These are phyloP conservation scores for Claviceps fusiformis DNA, from an alignment of 2,329 filamentous ascomycete species.

Conservation along the genomic window DNA sequence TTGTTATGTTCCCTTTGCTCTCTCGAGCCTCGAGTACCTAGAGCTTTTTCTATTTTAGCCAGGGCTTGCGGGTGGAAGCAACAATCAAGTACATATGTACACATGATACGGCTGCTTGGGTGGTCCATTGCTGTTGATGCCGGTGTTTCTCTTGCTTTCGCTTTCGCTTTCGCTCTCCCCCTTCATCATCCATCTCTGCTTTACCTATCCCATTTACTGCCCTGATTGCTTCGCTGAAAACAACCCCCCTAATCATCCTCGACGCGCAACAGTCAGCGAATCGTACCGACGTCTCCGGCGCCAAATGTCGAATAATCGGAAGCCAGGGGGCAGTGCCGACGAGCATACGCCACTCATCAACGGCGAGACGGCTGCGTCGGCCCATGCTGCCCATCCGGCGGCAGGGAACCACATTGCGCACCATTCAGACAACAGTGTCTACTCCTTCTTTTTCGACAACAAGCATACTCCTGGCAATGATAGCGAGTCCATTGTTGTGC, in stretches of 20 bases:
- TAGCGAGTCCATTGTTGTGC: slow-evolving; percentile 31
- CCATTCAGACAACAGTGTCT: slow-evolving; percentile 12
- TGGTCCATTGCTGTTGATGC: not conserved
- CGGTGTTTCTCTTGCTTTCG: not conserved
- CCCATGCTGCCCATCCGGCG: slow-evolving; percentile 9
- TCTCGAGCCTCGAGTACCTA: too few species aligned
- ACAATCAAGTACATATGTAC: too few species aligned
- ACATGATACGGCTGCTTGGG: not conserved
- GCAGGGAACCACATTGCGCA: slow-evolving; percentile 10
- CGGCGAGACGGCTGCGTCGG: slow-evolving; percentile 14
- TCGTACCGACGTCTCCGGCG: slow-evolving; percentile 8
- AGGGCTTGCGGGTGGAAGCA: not conserved
- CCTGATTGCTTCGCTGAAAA: not conserved
- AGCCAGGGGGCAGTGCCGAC: slow-evolving; percentile 13
- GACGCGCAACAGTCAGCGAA: slow-evolving; percentile 3
- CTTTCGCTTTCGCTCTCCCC: not conserved
- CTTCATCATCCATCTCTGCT: not conserved
- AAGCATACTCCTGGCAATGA: slow-evolving; percentile 38
- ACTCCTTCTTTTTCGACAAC: slow-evolving; percentile 35
- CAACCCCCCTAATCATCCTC: not conserved
- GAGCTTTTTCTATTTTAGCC: not conserved
- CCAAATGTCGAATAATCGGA: slow-evolving; percentile 20
- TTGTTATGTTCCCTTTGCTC: not conserved
- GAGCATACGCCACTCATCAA: slow-evolving; percentile 32
- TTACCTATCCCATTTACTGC: not conserved